A percentile compares a stretch with the other conserved stretches of the same genome.
These are phyloP conservation scores for Candida krabiensis DNA, from an alignment of 805 yeast genomes.

Conservation along the genomic window DNA sequence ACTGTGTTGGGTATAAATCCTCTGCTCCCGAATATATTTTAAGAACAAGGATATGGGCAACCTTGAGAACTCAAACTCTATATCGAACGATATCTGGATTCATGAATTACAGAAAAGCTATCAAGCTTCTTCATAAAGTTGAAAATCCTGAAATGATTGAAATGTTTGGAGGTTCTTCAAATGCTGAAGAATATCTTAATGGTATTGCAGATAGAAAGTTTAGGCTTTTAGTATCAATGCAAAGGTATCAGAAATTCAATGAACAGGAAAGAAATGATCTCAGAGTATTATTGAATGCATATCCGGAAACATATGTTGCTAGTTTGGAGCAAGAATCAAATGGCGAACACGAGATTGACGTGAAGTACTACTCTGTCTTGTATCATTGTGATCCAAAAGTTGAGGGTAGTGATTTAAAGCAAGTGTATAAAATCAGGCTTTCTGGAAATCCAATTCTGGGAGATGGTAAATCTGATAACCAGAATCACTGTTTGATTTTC, in stretches of 20 bases:
- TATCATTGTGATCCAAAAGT: slow-evolving; percentile 59
- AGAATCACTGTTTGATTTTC: slow-evolving; percentile 82
- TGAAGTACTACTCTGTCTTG: slow-evolving; percentile 61
- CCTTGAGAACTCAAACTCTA: slow-evolving; percentile 78
- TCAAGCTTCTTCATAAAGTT: slow-evolving; percentile 63
- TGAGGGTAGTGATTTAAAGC: slow-evolving; percentile 45
- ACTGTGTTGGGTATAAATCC: slow-evolving; percentile 70
- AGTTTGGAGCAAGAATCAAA: slow-evolving; percentile 51
- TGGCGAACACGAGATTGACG: slow-evolving; percentile 39
- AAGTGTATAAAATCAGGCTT: slow-evolving; percentile 64
- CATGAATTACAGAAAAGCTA: slow-evolving; percentile 73
- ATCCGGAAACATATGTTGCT: slow-evolving; percentile 63
- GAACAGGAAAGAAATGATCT: slow-evolving; percentile 68
- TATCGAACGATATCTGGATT: slow-evolving; percentile 85
- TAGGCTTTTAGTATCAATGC: slow-evolving; percentile 83
- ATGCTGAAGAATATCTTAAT: slow-evolving; percentile 65
- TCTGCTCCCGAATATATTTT: slow-evolving; percentile 62
- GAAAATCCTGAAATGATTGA: slow-evolving; percentile 60
- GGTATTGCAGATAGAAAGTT: slow-evolving; percentile 79
- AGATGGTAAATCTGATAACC: slow-evolving; percentile 96
- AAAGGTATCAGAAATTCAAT: slow-evolving; percentile 66
- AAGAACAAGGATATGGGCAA: slow-evolving; percentile 86
- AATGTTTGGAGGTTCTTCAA: slow-evolving; percentile 36
- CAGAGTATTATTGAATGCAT: slow-evolving; percentile 64
- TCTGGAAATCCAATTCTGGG: slow-evolving; percentile 96